Evolutionary conservation across 2,329 filamentous ascomycete species (phyloP), one percentile per base, ranked within the genome.

Genomic region (Monilinia aucupariae): DNA sequence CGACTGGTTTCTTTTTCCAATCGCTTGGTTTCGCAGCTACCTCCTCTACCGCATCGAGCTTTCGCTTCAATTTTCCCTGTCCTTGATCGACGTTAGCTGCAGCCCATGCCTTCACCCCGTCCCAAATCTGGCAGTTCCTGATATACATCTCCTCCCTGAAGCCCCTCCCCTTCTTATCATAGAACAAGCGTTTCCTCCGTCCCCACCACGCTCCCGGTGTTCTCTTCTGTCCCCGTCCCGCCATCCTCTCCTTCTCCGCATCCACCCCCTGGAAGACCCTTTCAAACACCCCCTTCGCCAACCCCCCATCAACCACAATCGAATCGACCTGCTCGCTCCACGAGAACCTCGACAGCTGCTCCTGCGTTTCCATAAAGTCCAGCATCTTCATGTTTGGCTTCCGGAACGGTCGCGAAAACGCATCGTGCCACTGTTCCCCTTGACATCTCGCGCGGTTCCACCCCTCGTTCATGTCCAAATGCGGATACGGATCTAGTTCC

Each of bases 181-280:
- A 49, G 51, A 66, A 64, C 7, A 67, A 27, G 3, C 49, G 49
- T 50, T 66, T 65, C 22, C 64, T 65, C 30, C 30, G 41, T 8
- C n/a, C 59, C 65, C 66, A 64, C 68, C 68, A 70, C 27, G 43
- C 55, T 0, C 68, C 66, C 1, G 68, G 67, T 13, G 13, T 48
- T 32, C 67, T 56, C 8, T 45, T 61, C 64, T 61, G 41, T n/a
- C 59, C 47, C 15, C 32, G 10, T 9, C 20, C 48, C 22, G 39
- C 48, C 59, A 56, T 56, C 13, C 53, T 47, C 41, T 47, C 41
- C 15, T 22, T 47, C 41, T 56, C 53, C n/a, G 20, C 34, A 41
- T 59, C 61, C n/a, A 62, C 53, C 1, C 65, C 66, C 10, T 60
- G 60, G 37, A 69, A 69, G 13, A 71, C 48, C 54, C 50, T 56